Percentiles rank a stretch among this genome's conserved stretches.
Conservation (phyloP, 805 yeast genomes). For the Myxozyma mucilagina region DNA sequence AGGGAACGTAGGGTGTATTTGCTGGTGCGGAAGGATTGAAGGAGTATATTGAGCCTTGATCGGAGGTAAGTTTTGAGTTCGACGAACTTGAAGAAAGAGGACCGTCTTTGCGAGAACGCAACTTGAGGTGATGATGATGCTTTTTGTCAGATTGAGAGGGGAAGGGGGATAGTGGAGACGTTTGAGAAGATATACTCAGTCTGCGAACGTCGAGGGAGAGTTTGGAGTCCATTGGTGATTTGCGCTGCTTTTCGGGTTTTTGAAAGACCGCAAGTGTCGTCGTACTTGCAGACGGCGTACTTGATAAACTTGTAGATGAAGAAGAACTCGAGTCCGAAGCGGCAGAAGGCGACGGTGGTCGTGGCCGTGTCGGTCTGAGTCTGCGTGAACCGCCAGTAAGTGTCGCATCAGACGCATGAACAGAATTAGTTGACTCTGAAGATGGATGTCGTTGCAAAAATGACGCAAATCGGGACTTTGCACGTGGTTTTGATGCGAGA, state of each 20-base stretch:
- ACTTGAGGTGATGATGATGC: slow-evolving; percentile 42
- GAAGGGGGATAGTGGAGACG: slow-evolving; percentile 10
- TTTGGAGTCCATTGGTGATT: slow-evolving; percentile 15
- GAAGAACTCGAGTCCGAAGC: slow-evolving; percentile 22
- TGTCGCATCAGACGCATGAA: slow-evolving; percentile 5
- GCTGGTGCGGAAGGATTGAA: slow-evolving; percentile 44
- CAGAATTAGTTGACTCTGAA: neutral
- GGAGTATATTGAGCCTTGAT: slow-evolving; percentile 45
- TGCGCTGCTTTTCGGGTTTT: neutral
- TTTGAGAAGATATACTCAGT: slow-evolving; percentile 15
- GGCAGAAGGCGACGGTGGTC: neutral
- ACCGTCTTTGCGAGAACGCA: slow-evolving; percentile 43
- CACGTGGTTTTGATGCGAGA: slow-evolving; percentile 9
- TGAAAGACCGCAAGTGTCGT: slow-evolving; percentile 9
- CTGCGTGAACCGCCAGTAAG: slow-evolving; percentile 20
- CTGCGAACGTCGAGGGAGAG: slow-evolving; percentile 17
- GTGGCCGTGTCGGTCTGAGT: too few species aligned
- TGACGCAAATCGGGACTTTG: slow-evolving; percentile 16
- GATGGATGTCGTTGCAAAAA: slow-evolving; percentile 14
- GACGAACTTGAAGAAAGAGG: slow-evolving; percentile 48
- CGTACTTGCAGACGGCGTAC: slow-evolving; percentile 12
- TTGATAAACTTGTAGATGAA: slow-evolving; percentile 23
- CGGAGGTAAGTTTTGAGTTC: slow-evolving; percentile 46
- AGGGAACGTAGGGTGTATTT: slow-evolving; percentile 26
- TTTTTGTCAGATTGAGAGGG: slow-evolving; percentile 15